Evolutionary conservation across 2,329 filamentous ascomycete genomes (phyloP).

Genomic region (Colletotrichum agaves): DNA sequence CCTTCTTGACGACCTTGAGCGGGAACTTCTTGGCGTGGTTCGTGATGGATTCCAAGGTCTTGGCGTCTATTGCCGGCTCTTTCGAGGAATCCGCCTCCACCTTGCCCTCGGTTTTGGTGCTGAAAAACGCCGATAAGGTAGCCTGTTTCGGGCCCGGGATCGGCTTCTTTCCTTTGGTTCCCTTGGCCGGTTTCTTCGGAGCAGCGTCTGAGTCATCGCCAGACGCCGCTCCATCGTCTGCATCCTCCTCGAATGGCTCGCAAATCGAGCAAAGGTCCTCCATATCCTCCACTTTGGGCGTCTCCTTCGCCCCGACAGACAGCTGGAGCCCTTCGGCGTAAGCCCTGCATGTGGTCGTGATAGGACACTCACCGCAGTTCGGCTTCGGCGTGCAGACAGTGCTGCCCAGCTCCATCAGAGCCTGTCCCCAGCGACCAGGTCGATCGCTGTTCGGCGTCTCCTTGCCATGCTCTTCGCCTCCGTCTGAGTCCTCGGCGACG

Average conservation of each 20-base stretch:
- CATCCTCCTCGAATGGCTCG: conserved; percentile 55
- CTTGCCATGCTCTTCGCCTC: conserved; percentile 22
- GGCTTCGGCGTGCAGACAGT: conserved; percentile 71
- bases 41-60: conserved; percentile 48
- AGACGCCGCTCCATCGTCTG: conserved; percentile 39
- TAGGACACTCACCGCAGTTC: conserved; percentile 63
- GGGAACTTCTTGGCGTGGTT: conserved; percentile 63
- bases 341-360: conserved; percentile 61
- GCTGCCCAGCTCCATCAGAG: conserved; percentile 73
- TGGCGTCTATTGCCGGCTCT: conserved; percentile 33
- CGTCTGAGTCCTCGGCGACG: conserved; percentile 54
- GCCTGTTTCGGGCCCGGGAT: conserved; percentile 42
- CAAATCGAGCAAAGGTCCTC: conserved; percentile 63
- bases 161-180: conserved; percentile 14
- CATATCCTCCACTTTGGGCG: conserved; percentile 52
- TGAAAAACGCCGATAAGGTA: conserved; percentile 49
- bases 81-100: conserved; percentile 5
- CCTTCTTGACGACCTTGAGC: conserved; percentile 61
- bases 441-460: conserved; percentile 55
- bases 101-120: conserved; percentile 42
- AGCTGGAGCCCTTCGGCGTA: conserved; percentile 58
- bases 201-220: conserved; percentile 10
- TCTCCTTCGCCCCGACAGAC: conserved; percentile 40
- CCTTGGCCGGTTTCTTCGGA: conserved; percentile 31
- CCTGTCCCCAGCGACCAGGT: conserved; percentile 72